Conservation (phyloP, 2,329 filamentous ascomycete species). For the Fusarium verrucosum region DNA sequence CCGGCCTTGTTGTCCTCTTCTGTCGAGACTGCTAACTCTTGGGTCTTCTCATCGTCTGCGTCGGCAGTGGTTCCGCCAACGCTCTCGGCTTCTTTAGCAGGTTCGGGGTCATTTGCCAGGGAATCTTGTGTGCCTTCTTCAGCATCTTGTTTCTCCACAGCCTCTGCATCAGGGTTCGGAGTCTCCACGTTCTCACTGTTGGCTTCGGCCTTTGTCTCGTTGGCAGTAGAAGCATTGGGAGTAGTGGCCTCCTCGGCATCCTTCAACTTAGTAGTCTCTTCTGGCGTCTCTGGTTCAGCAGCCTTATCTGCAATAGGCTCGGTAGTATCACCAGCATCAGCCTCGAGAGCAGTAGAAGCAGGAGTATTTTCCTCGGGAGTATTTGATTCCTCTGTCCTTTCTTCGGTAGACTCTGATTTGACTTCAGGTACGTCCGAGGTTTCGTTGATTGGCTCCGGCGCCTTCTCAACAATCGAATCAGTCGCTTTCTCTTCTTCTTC, state of each 20-base stretch:
- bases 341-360: not conserved
- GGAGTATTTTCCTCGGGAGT: not conserved
- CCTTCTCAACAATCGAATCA: constrained; percentile 2
- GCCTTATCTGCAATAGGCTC: not conserved
- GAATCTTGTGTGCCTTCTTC: constrained; percentile 3
- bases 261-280: not conserved
- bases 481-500: not conserved
- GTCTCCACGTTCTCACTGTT: constrained; percentile 8
- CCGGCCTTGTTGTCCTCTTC: constrained; percentile 11
- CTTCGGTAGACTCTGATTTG: constrained; percentile 2
- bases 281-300: constrained; percentile 10
- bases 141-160: constrained; percentile 1
- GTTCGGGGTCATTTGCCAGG: not conserved
- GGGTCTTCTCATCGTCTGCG: constrained; percentile 1
- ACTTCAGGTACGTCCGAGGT: not conserved
- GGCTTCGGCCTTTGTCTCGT: constrained; percentile 12
- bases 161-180: not conserved
- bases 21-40: not conserved
- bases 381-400: not conserved
- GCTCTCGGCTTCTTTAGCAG: constrained; percentile 12
- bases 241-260: constrained; percentile 4
- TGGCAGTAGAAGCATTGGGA: constrained; percentile 1
- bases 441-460: not conserved
- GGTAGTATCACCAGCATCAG: not conserved
- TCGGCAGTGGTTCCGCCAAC: not conserved